Percentiles rank a stretch among this genome's conserved stretches.
Evolutionary conservation across 352 stramenopile species (phyloP).

Genomic region (Pythium rhizo-oryzae): DNA sequence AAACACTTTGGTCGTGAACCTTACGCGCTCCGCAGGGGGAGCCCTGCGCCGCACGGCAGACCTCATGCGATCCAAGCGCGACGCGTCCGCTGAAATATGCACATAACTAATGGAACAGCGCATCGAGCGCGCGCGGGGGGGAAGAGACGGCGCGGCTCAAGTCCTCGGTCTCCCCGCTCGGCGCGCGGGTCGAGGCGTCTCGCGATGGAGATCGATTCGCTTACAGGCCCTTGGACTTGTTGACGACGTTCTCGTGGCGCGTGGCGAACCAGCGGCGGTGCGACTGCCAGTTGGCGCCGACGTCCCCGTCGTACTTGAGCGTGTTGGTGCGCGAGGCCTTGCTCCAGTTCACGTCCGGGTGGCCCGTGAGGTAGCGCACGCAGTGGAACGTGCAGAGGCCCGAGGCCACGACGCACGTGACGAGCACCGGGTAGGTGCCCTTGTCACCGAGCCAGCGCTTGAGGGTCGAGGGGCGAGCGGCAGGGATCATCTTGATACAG

Average conservation of each 20-base stretch:
- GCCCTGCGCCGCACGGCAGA: not conserved
- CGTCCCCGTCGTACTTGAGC: conserved; percentile 67
- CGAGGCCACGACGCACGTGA: conserved; percentile 65
- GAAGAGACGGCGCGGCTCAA: not conserved
- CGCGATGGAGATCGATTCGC: not conserved
- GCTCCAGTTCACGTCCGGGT: conserved; percentile 81
- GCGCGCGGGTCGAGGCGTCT: conserved; percentile 6
- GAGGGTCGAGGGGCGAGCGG: conserved; percentile 48
- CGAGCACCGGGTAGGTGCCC: conserved; percentile 74
- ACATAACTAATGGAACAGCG: conserved; percentile 27
- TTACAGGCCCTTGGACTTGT: conserved; percentile 75
- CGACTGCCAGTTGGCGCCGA: conserved; percentile 70
- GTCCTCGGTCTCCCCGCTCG: not conserved
- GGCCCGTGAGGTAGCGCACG: conserved; percentile 63
- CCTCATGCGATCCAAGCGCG: not conserved
- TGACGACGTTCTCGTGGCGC: conserved; percentile 75
- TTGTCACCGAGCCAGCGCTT: conserved; percentile 81
- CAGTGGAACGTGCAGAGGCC: conserved; percentile 75
- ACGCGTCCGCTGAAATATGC: conserved; percentile 1
- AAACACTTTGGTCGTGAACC: not conserved
- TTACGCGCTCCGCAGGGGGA: not conserved
- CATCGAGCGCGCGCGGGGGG: not conserved
- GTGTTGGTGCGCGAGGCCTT: conserved; percentile 77
- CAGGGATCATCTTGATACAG: conserved; percentile 47
- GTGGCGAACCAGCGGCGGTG: conserved; percentile 75